Evolutionary conservation across 1,139 yeast species (phyloP), one percentile per base, ranked within the genome.

Genomic region (Yamadazyma friedrichii): DNA sequence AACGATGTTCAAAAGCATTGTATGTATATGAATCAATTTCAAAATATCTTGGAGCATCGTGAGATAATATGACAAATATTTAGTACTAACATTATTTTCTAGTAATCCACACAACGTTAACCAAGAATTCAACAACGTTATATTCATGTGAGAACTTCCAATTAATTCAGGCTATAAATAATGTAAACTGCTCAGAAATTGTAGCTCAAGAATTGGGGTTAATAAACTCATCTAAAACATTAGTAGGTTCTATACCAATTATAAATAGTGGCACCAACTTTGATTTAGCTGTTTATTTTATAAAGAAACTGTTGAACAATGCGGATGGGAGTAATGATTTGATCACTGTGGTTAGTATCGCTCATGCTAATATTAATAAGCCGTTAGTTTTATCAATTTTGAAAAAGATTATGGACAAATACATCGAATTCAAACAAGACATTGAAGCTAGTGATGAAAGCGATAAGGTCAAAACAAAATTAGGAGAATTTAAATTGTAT

Each of bases 171-270:
- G 50, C 58, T 11, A 50, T 70, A 20, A 61, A 65, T 38, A 68
- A 68, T 45, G 58, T 76, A 40, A 78, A 76, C 50, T 77, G 80
- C 49, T 68, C 77, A 2, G 83, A 78, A 50, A 59, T 76, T 5
- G 65, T 78, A 3, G 73, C 81, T n/a, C 78, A 73, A 51, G 82
- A 77, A 45, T 55, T 78, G 36, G 82, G 82, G 2, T 59, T 70
- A 20, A 74, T 78, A 34, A 77, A 78, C 54, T 65, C 79, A 2
- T 64, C 74, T 26, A 69, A 61, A 45, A 70, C 76, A 1, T 59
- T 73, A 27, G 64, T 72, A 13, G 78, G 78, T 2, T 65, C 71
- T 24, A 65, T 72, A 9, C 70, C 73, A 2, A 58, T 70, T 11
- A 48, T 60, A 8, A 60, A 67, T 9, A 55, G 54, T 29, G 43